Evolutionary conservation across 352 stramenopile genomes (phyloP).

Genomic region (Phytophthora melonis): DNA sequence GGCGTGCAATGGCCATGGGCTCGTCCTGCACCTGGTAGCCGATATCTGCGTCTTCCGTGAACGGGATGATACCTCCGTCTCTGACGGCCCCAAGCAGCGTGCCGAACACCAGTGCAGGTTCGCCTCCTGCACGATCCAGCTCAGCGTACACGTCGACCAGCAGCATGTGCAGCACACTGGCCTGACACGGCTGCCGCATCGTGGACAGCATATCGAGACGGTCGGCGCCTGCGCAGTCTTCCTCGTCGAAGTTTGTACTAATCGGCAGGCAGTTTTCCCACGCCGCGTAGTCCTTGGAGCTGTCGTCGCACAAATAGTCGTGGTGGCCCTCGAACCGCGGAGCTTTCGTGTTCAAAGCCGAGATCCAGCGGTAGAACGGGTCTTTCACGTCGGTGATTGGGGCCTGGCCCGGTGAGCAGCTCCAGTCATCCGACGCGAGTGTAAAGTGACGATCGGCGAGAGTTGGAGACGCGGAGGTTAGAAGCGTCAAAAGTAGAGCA

Average conservation of each 20-base stretch:
- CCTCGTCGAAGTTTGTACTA: constrained; percentile 29
- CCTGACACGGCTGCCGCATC: constrained; percentile 27
- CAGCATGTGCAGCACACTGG: constrained; percentile 49
- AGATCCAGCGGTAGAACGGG: constrained; percentile 16
- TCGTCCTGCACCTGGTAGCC: constrained; percentile 32
- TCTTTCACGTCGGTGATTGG: constrained; percentile 7
- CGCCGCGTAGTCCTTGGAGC: constrained; percentile 2
- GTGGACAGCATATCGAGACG: constrained; percentile 37
- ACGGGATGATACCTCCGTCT: constrained; percentile 46
- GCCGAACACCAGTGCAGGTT: constrained; percentile 42
- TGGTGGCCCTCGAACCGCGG: constrained; percentile 30
- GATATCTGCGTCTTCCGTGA: constrained; percentile 53
- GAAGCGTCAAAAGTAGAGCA: background rate
- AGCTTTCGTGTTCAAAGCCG: constrained; percentile 4
- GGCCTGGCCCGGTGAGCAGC: constrained; percentile 14
- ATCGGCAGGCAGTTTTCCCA: constrained; percentile 57
- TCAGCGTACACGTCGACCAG: constrained; percentile 48
- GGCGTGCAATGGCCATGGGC: constrained; percentile 8
- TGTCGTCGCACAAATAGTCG: constrained; percentile 31
- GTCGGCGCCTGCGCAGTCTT: constrained; percentile 34
- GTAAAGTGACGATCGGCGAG: constrained; percentile 5
- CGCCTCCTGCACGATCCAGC: constrained; percentile 14
- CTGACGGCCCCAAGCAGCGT: constrained; percentile 53
- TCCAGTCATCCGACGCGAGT: constrained; percentile 27
- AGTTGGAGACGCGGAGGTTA: background rate